Evolutionary conservation across 768 basidiomycete genomes (phyloP).

Genomic region (Boletellus ananas): DNA sequence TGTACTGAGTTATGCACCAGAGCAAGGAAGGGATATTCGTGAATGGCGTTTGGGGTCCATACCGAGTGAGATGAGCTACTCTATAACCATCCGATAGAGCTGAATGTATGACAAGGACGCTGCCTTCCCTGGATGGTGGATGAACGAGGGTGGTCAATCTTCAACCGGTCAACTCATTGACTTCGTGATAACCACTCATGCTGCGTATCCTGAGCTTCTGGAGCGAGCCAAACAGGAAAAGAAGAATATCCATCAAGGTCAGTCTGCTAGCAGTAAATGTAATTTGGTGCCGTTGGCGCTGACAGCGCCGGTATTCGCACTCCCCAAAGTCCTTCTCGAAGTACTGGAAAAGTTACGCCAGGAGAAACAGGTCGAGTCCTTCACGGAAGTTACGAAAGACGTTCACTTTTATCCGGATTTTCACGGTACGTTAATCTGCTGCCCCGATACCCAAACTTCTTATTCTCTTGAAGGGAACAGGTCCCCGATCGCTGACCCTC

Average conservation of each 20-base stretch:
- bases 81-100: neutral
- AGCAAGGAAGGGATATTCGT: constrained; percentile 84
- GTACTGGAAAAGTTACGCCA: constrained; percentile 62
- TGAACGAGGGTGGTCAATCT: constrained; percentile 99
- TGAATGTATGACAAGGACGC: constrained; percentile 52
- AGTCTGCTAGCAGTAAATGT: neutral
- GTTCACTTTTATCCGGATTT: constrained; percentile 95
- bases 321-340: constrained; percentile 60
- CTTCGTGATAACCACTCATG: constrained; percentile 90
- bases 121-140: constrained; percentile 95
- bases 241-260: constrained; percentile 58
- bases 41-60: constrained; percentile 90
- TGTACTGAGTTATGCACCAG: constrained; percentile 33
- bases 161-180: constrained; percentile 95
- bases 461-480: constrained; percentile 67
- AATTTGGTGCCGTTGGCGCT: neutral
- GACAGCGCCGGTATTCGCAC: neutral
- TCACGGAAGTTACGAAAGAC: constrained; percentile 86
- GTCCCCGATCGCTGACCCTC: constrained; percentile 93
- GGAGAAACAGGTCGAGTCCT: constrained; percentile 51
- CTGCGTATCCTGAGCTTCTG: constrained; percentile 71
- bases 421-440: constrained; percentile 52
- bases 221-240: constrained; percentile 56
- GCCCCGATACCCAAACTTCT: neutral
- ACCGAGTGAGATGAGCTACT: constrained; percentile 46